phyloP scores from a whole-genome alignment of 2,329 filamentous ascomycete genomes.

The Penicillium capsulatum region DNA sequence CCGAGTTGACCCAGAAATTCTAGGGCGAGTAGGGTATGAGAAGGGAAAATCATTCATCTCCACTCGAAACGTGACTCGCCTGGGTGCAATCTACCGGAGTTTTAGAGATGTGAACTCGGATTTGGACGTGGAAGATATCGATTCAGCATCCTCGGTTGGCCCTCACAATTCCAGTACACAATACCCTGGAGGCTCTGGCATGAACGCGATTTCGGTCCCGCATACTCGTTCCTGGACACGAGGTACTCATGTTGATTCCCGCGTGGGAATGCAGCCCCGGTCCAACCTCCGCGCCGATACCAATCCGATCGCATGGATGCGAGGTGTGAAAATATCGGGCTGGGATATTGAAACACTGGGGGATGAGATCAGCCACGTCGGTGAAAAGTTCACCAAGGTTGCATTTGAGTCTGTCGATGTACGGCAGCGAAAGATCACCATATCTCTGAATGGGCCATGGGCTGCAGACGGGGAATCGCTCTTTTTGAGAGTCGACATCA shows the following conservation, averaged over 20 bases:
- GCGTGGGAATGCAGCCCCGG: conserved; percentile 47
- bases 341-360: conserved; percentile 54
- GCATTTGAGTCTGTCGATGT: conserved; percentile 58
- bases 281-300: conserved; percentile 48
- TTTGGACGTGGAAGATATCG: conserved; percentile 52
- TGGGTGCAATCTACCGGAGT: conserved; percentile 78
- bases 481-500: conserved; percentile 56
- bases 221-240: conserved; percentile 48
- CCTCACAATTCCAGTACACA: conserved; percentile 20
- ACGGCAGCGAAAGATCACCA: conserved; percentile 49
- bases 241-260: conserved; percentile 47
- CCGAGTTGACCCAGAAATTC: conserved; percentile 60
- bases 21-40: conserved; percentile 67
- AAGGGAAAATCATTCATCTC: conserved; percentile 63
- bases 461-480: conserved; percentile 49
- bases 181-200: conserved; percentile 36
- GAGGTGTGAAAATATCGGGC: conserved; percentile 57
- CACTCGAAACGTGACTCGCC: conserved; percentile 69
- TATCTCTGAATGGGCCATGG: conserved; percentile 60
- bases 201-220: conserved; percentile 50
- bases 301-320: conserved; percentile 62
- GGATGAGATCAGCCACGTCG: conserved; percentile 59
- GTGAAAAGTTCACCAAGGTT: conserved; percentile 58
- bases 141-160: conserved; percentile 29
- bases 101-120: conserved; percentile 69